These are phyloP conservation scores for Diphasiastrum complanatum DNA, from an alignment of 83 land plant species.

Conservation along the genomic window DNA sequence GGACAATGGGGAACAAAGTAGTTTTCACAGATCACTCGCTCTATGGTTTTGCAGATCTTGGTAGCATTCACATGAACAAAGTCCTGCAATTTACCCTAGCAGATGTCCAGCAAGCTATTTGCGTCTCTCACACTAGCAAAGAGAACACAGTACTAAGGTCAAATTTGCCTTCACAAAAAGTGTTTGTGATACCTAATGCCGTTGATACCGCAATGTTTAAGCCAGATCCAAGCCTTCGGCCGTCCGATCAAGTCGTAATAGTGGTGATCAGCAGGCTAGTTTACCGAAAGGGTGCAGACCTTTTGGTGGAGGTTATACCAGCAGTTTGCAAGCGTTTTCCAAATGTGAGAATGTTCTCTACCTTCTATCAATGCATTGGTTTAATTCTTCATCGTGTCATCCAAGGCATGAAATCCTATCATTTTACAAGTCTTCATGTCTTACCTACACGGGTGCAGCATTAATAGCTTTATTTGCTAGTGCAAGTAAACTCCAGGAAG, in stretches of 20 bases:
- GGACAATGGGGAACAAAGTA: slow-evolving; percentile 90
- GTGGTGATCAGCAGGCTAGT: slow-evolving; percentile 95
- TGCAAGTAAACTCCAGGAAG: no score
- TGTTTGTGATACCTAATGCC: slow-evolving; percentile 97
- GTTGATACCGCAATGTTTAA: slow-evolving; percentile 97
- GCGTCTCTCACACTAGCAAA: slow-evolving; percentile 98
- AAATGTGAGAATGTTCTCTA: slow-evolving; percentile 56
- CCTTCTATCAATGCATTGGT: background rate
- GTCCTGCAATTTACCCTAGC: slow-evolving; percentile 93
- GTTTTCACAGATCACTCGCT: slow-evolving; percentile 98
- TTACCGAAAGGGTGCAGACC: slow-evolving; percentile 95
- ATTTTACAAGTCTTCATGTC: no score
- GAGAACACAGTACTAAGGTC: slow-evolving; percentile 97
- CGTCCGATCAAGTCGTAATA: slow-evolving; percentile 54
- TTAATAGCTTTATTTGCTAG: no score
- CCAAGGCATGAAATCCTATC: no score
- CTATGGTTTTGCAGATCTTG: slow-evolving; percentile 96
- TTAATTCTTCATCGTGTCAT: background rate
- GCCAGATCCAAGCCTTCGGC: slow-evolving; percentile 54
- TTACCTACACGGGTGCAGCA: no score
- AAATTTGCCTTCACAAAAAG: slow-evolving; percentile 77
- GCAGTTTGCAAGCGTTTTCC: slow-evolving; percentile 79
- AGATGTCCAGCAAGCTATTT: slow-evolving; percentile 87
- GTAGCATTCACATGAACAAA: slow-evolving; percentile 99
- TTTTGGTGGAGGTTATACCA: slow-evolving; percentile 96